Evolutionary conservation across 2,329 filamentous ascomycete genomes (phyloP).

Genomic region (Fusarium protoensiforme): DNA sequence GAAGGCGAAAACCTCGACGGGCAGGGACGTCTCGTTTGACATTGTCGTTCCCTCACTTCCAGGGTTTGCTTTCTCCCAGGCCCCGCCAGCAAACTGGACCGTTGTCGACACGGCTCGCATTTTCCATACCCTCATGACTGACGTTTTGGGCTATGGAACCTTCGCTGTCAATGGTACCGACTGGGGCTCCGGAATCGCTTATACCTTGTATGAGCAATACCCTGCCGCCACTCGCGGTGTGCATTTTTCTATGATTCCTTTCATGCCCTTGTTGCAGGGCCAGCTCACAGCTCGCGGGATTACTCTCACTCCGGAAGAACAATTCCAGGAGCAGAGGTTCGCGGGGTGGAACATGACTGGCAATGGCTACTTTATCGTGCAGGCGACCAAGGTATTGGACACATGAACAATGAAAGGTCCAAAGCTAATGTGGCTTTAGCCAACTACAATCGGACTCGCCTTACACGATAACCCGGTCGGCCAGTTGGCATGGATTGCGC

Average conservation of each 20-base stretch:
- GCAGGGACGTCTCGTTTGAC: slow-evolving; percentile 17
- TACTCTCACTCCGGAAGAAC: slow-evolving; percentile 7
- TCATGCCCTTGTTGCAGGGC: slow-evolving; percentile 2
- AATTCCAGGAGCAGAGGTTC: background rate
- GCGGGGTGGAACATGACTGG: slow-evolving; percentile 5
- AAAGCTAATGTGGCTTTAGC: slow-evolving; percentile 26
- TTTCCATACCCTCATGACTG: slow-evolving; percentile 51
- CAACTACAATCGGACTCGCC: slow-evolving; percentile 55
- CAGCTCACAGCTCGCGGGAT: slow-evolving; percentile 17
- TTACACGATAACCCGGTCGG: slow-evolving; percentile 53
- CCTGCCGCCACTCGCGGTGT: slow-evolving; percentile 16
- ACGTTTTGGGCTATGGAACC: slow-evolving; percentile 50
- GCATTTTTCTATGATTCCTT: slow-evolving; percentile 27
- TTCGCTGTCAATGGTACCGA: slow-evolving; percentile 34
- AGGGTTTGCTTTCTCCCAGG: slow-evolving; percentile 50
- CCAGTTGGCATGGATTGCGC: slow-evolving; percentile 55
- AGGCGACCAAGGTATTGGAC: background rate
- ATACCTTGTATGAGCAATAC: slow-evolving; percentile 22
- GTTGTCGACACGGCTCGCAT: slow-evolving; percentile 50
- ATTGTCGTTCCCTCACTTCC: slow-evolving; percentile 51
- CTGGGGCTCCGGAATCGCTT: slow-evolving; percentile 19
- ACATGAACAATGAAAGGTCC: background rate
- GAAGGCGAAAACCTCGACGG: background rate
- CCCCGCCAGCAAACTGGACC: slow-evolving; percentile 47
- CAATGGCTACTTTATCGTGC: slow-evolving; percentile 23